phyloP scores from a whole-genome alignment of 2,329 filamentous ascomycete genomes.

The Neoscytalidium dimidiatum region DNA sequence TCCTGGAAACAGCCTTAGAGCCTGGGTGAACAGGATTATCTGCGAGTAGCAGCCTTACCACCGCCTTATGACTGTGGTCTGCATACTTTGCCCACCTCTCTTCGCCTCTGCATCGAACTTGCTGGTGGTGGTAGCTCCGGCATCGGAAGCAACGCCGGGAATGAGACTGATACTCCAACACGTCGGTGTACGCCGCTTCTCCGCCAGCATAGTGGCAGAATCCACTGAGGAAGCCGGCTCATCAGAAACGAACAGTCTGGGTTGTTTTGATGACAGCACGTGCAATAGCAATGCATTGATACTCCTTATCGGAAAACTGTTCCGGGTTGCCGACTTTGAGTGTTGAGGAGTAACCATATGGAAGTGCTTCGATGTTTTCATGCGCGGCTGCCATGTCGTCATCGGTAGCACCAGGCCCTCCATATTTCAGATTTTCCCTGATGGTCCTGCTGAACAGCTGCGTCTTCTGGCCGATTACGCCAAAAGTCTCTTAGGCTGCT shows the following conservation, averaged over 20 bases:
- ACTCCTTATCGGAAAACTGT: too few relatives aligned
- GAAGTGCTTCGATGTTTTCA: conserved; percentile 57
- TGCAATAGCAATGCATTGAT: conserved; percentile 35
- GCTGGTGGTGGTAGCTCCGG: too few relatives aligned
- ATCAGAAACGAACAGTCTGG: background rate
- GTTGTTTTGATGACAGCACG: background rate
- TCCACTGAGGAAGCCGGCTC: background rate
- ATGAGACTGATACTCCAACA: too few relatives aligned
- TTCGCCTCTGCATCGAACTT: too few relatives aligned
- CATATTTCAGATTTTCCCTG: conserved; percentile 61
- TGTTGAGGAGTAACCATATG: conserved; percentile 25
- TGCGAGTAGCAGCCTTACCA: too few relatives aligned
- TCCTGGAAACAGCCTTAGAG: too few relatives aligned
- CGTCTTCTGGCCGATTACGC: conserved; percentile 61
- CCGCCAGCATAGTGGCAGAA: too few relatives aligned
- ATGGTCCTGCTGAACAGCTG: conserved; percentile 60
- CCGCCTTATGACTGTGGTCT: too few relatives aligned
- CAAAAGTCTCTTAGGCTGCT: conserved; percentile 56
- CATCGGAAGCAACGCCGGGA: too few relatives aligned
- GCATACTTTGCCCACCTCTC: too few relatives aligned
- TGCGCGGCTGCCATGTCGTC: conserved; percentile 60
- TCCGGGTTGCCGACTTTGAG: conserved; percentile 57
- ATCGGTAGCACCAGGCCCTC: conserved; percentile 54
- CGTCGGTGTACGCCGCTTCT: too few relatives aligned
- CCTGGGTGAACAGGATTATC: too few relatives aligned